Percentiles rank a stretch among this genome's conserved stretches.
These are phyloP conservation scores for Scheffersomyces parashehatae DNA, from an alignment of 1,139 yeast species.

Conservation along the genomic window DNA sequence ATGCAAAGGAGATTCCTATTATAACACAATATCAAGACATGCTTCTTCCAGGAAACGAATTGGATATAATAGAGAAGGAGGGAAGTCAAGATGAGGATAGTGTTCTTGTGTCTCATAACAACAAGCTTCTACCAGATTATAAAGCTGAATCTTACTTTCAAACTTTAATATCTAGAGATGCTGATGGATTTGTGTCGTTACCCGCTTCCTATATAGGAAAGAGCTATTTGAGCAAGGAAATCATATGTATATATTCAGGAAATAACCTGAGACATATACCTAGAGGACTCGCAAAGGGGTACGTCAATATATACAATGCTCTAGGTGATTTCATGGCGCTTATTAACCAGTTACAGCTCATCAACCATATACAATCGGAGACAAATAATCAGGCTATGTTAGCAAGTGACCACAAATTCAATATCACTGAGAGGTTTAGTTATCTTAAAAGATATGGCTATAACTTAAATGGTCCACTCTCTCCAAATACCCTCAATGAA, in stretches of 20 bases:
- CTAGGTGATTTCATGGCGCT: conserved; percentile 26
- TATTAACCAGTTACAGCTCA: conserved; percentile 42
- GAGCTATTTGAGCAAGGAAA: conserved; percentile 25
- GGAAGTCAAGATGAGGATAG: conserved; percentile 18
- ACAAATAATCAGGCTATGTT: conserved; percentile 8
- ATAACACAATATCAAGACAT: conserved; percentile 22
- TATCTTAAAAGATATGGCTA: conserved; percentile 37
- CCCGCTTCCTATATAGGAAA: conserved; percentile 36
- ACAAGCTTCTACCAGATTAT: conserved; percentile 36
- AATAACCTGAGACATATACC: conserved; percentile 15
- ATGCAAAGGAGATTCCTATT: conserved; percentile 28
- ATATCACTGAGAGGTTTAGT: conserved; percentile 17
- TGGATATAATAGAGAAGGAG: conserved; percentile 1
- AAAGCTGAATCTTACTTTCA: conserved; percentile 36
- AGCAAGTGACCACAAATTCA: conserved; percentile 7
- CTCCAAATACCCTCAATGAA: conserved; percentile 14
- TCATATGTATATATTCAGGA: conserved; percentile 9
- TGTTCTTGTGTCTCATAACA: conserved; percentile 38
- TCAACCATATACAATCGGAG: conserved; percentile 24
- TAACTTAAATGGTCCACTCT: conserved; percentile 34
- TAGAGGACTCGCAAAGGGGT: conserved; percentile 33
- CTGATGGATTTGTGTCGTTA: conserved; percentile 34
- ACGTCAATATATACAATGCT: conserved; percentile 23
- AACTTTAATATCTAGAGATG: conserved; percentile 37
- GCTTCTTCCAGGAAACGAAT: conserved; percentile 5